Conservation (phyloP, 768 basidiomycete genomes). For the Leucocoprinus sp. region DNA sequence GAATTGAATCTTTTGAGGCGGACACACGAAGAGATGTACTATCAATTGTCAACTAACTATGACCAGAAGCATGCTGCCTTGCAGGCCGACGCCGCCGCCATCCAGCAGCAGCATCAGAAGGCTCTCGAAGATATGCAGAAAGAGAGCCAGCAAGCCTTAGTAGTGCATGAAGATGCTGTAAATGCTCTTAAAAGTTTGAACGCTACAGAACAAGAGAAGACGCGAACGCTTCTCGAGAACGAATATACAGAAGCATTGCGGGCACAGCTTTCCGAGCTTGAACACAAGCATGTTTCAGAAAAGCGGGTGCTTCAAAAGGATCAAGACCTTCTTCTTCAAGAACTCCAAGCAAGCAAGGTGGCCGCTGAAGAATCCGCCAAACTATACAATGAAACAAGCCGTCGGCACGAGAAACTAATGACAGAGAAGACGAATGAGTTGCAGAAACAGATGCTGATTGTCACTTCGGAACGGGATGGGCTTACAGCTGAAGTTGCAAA, state of each 20-base stretch:
- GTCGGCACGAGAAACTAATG: constrained; percentile 38
- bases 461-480: constrained; percentile 36
- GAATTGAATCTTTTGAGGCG: constrained; percentile 24
- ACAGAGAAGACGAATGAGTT: constrained; percentile 41
- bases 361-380: constrained; percentile 43
- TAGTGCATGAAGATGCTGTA: constrained; percentile 19
- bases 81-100: constrained; percentile 29
- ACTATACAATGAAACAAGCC: constrained; percentile 32
- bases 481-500: constrained; percentile 39
- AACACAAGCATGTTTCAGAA: constrained; percentile 22
- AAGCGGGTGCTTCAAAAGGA: constrained; percentile 39
- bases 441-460: constrained; percentile 40
- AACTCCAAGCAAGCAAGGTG: constrained; percentile 54
- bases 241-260: background rate
- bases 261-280: constrained; percentile 1
- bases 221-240: constrained; percentile 7
- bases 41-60: constrained; percentile 37
- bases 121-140: constrained; percentile 28
- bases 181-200: constrained; percentile 36
- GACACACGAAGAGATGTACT: constrained; percentile 33
- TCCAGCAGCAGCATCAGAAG: constrained; percentile 28
- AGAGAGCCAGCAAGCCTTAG: constrained; percentile 24
- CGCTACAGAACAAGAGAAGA: constrained; percentile 27
- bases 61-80: constrained; percentile 35
- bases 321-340: constrained; percentile 40